These are phyloP conservation scores for Plenodomus biglobosus DNA, from an alignment of 2,329 filamentous ascomycete genomes.

Conservation along the genomic window DNA sequence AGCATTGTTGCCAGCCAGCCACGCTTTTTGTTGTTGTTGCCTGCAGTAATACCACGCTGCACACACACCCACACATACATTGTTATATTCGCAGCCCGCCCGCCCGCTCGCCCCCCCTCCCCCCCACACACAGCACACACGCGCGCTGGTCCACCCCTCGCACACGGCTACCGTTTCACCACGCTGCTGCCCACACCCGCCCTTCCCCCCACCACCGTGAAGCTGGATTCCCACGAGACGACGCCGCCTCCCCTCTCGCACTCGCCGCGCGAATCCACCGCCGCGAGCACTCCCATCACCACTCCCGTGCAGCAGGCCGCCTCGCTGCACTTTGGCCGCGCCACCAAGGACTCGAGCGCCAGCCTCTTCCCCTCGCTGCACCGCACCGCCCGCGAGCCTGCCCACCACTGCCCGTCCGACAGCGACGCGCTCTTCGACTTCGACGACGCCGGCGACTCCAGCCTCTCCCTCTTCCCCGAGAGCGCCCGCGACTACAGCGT, in stretches of 20 bases:
- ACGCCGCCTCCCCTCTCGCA: constrained; percentile 54
- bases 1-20: constrained; percentile 1
- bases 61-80: constrained; percentile 15
- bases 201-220: constrained; percentile 42
- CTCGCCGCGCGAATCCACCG: constrained; percentile 56
- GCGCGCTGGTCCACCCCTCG: constrained; percentile 8
- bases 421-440: constrained; percentile 39
- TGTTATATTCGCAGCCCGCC: no score
- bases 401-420: constrained; percentile 34
- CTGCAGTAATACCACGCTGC: no score
- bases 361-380: constrained; percentile 50
- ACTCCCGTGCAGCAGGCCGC: constrained; percentile 44
- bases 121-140: constrained; percentile 8
- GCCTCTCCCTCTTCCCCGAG: constrained; percentile 44
- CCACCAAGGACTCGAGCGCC: constrained; percentile 42
- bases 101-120: constrained; percentile 1
- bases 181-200: constrained; percentile 4
- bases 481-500: constrained; percentile 25
- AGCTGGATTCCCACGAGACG: constrained; percentile 58
- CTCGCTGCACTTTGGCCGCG: constrained; percentile 46
- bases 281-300: constrained; percentile 55
- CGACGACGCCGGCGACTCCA: constrained; percentile 47
- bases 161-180: constrained; percentile 3
- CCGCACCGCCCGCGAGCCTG: constrained; percentile 44
- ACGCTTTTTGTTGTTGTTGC: no score